Evolutionary conservation across 2,329 filamentous ascomycete genomes (phyloP), one percentile per base, ranked within the genome.

Genomic region (Fusarium lateritium): DNA sequence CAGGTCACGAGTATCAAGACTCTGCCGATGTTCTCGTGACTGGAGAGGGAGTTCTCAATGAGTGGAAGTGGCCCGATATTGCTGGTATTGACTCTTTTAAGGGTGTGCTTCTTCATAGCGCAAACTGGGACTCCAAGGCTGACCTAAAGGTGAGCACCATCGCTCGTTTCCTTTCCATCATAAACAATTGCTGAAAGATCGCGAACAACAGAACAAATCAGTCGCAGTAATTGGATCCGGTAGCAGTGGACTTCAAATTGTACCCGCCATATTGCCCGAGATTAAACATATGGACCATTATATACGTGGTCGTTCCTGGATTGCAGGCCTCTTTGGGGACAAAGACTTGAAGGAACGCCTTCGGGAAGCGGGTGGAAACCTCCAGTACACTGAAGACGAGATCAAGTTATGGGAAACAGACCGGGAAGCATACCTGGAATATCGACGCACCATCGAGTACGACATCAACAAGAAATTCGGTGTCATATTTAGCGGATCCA

Each of bases 281-380:
- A 50, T 63, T 7, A 63, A 57, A 7, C 60, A 63, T 11, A 63
- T 63, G 60, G 58, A 63, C 26, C 60, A 63, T 19, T 63, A 63
- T 17, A 38, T 63, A 4, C 60, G 60, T 1, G 58, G 60, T 0
- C 44, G 38, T 2, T 63, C 60, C 2, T 63, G 60, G 60, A 63
- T 63, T 0, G 50, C 57, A 2, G 60, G 60, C 0, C 60, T 63
- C 2, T 63, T 63, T 1, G 60, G 59, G 3, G 60, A 63, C 17
- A 33, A 38, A 5, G 28, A 63, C 3, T 63, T 59, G 1, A 55
- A 59, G 3, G 22, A 57, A 11, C 43, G 60, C 3, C 63, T 63
- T 10, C 31, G 34, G 3, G 36, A 63, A 17, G 58, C 60, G 6
- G 60, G 60, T 1, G 60, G 60, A 0, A 63, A 63, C 36, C 63